A percentile compares a stretch with the other conserved stretches of the same genome.
These are phyloP conservation scores for Hymenochaete sp. DNA, from an alignment of 1,284 basidiomycete genomes.

Conservation along the genomic window DNA sequence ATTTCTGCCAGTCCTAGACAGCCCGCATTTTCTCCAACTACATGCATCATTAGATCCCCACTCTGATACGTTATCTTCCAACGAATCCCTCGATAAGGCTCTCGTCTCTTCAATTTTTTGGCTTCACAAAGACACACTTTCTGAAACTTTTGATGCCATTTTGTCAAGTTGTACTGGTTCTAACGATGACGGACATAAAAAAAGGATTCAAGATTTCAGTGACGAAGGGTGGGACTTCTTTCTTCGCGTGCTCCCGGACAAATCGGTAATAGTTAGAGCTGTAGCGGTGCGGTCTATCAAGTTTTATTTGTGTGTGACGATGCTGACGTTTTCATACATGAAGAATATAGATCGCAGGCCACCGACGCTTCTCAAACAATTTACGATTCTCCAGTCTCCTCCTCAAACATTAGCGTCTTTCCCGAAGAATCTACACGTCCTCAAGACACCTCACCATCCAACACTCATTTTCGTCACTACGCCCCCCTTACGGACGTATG, in stretches of 20 bases:
- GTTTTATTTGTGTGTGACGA: not conserved
- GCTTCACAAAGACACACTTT: slow-evolving; percentile 51
- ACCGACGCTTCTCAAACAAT: slow-evolving; percentile 74
- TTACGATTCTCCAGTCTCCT: slow-evolving; percentile 57
- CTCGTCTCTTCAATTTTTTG: slow-evolving; percentile 47
- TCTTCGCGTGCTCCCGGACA: slow-evolving; percentile 61
- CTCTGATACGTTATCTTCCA: slow-evolving; percentile 45
- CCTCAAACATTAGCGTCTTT: slow-evolving; percentile 38
- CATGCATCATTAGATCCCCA: slow-evolving; percentile 58
- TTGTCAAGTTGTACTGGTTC: slow-evolving; percentile 27
- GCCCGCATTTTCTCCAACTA: slow-evolving; percentile 76
- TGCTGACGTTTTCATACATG: not conserved
- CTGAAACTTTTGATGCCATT: slow-evolving; percentile 37
- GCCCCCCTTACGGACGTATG: slow-evolving; percentile 49
- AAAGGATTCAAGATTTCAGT: slow-evolving; percentile 47
- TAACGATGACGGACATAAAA: slow-evolving; percentile 36
- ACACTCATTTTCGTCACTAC: slow-evolving; percentile 50
- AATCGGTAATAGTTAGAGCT: slow-evolving; percentile 62
- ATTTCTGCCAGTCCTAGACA: slow-evolving; percentile 82
- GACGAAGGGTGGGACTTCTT: slow-evolving; percentile 76
- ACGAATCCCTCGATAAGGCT: slow-evolving; percentile 27
- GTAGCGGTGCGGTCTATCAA: slow-evolving; percentile 50
- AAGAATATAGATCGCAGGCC: slow-evolving; percentile 86
- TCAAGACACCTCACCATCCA: slow-evolving; percentile 37
- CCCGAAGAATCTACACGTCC: slow-evolving; percentile 44